Conservation (phyloP, 73 alveolate genomes). For the Paramecium primaurelia region DNA sequence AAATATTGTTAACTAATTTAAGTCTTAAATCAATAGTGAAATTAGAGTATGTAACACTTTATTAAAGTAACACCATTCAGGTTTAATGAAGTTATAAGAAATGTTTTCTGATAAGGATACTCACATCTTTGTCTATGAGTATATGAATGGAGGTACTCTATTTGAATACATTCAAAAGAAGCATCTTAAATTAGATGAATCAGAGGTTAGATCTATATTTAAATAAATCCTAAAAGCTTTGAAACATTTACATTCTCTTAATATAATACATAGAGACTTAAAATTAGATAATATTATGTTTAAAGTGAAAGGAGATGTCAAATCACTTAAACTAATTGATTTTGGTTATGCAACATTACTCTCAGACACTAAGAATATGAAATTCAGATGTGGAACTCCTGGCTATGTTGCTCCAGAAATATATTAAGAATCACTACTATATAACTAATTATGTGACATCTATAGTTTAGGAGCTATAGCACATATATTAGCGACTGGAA, state of each 20-base stretch:
- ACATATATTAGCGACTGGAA: not conserved
- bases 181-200: not conserved
- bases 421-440: not conserved
- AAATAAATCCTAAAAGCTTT: slow-evolving; percentile 65
- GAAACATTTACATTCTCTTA: slow-evolving; percentile 74
- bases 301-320: not conserved
- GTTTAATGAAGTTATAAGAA: not conserved
- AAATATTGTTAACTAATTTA: not conserved
- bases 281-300: slow-evolving; percentile 88
- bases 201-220: not conserved
- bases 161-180: not conserved
- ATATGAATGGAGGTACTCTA: slow-evolving; percentile 28
- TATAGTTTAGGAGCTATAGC: not conserved
- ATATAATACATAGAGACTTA: slow-evolving; percentile 93
- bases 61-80: not conserved
- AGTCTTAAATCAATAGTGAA: not conserved
- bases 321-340: slow-evolving; percentile 68
- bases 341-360: slow-evolving; percentile 68
- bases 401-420: slow-evolving; percentile 48
- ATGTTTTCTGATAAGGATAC: not conserved
- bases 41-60: not conserved
- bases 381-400: slow-evolving; percentile 60
- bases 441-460: slow-evolving; percentile 25
- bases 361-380: slow-evolving; percentile 52
- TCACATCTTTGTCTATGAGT: not conserved